Evolutionary conservation across 495 filamentous ascomycete genomes (phyloP).

Genomic region (Tuber magnatum): DNA sequence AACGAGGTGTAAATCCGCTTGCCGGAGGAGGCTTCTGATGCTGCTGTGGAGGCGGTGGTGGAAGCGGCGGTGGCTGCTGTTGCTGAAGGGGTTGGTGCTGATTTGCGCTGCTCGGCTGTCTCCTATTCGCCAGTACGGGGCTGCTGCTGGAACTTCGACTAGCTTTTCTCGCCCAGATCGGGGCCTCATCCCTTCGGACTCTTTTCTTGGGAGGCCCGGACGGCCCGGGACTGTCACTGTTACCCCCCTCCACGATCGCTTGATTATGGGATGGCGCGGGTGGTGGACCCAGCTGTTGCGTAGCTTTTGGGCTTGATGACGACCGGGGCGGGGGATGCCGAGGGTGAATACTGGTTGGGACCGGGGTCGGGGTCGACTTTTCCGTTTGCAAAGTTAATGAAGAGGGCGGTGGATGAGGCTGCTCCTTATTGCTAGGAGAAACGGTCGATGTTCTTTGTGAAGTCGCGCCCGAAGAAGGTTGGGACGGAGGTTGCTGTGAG

Average conservation of each 20-base stretch:
- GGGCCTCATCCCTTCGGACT: conserved; percentile 39
- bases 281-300: conserved; percentile 34
- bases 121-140: conserved; percentile 39
- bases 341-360: conserved; percentile 22
- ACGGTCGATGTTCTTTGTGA: conserved; percentile 26
- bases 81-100: conserved; percentile 25
- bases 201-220: conserved; percentile 39
- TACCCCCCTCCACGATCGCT: conserved; percentile 26
- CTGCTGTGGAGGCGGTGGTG: conserved; percentile 21
- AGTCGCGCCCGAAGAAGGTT: conserved; percentile 20
- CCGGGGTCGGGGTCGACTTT: conserved; percentile 16
- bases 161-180: conserved; percentile 44
- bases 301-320: conserved; percentile 21
- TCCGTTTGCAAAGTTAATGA: conserved; percentile 13
- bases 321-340: conserved; percentile 21
- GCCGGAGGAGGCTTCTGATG: conserved; percentile 19
- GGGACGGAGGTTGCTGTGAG: conserved; percentile 21
- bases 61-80: conserved; percentile 22
- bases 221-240: conserved; percentile 31
- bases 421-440: conserved; percentile 31
- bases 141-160: conserved; percentile 41
- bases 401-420: conserved; percentile 28
- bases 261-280: conserved; percentile 29
- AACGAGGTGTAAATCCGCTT: conserved; percentile 13
- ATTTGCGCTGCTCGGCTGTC: conserved; percentile 31